Evolutionary conservation across 1,284 basidiomycete genomes (phyloP), one percentile per base, ranked within the genome.

Genomic region (Tilletiaria anomala): DNA sequence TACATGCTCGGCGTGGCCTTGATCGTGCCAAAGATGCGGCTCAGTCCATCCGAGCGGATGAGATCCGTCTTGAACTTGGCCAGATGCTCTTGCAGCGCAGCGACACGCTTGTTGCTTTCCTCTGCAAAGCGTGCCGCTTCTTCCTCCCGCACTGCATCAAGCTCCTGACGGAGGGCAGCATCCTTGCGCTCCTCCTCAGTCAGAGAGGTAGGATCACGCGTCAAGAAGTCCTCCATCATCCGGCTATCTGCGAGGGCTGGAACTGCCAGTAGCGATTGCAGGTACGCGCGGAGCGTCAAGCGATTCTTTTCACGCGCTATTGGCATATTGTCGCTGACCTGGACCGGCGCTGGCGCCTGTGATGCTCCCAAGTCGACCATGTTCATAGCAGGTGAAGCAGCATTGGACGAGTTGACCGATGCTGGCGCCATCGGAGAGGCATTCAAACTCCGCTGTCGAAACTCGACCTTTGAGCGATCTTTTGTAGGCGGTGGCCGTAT

Each of bases 1-100:
- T 77, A 74, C 5, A 91, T 78, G 45, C 78, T 72, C 8, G 83
- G 77, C 3, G 83, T 89, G 19, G 76, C 69, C 67, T 87, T 83
- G 67, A 99, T 84, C 3, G 81, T 82, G 10, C 78, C 76, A 65
- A 99, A 97, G 29, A 96, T 75, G 44, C 76, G 77, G 22, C 78
- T 82, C 31, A 99, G 72, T 3, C 93, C 93, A 64, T 93, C 89
- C 78, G 68, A 41, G 42, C 48, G 43, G 5, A 56, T 43, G 22
- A 96, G 73, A 65, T 94, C 87, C 36, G 85, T 84, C 68, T 91
- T 91, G 53, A 97, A 84, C 52, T 79, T 76, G 54, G 79, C 78
- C 45, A 96, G 75, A 14, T 88, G 81, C 36, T 77, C 78, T 41
- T 88, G 73, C n/a, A 99, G 73, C 33, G 79, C 80, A 47, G 88